phyloP scores from a whole-genome alignment of 441 rosid genomes.

The Eutrema salsugineum region DNA sequence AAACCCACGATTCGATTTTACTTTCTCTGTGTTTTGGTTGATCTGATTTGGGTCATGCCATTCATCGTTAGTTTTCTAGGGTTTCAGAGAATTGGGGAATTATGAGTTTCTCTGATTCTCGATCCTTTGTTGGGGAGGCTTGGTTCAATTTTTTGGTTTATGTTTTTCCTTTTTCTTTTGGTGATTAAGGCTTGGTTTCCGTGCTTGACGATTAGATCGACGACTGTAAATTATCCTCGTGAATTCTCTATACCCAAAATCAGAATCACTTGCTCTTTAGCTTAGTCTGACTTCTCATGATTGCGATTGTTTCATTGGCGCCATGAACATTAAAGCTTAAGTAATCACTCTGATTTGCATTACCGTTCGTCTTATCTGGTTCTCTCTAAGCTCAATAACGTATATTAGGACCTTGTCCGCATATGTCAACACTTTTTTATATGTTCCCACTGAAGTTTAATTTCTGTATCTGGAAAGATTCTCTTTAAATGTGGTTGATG shows the following conservation, averaged over 20 bases:
- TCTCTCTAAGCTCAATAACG: background rate
- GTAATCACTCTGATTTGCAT: background rate
- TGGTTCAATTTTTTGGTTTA: background rate
- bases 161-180: background rate
- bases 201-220: conserved; percentile 14
- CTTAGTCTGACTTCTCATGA: background rate
- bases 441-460: background rate
- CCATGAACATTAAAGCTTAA: conserved; percentile 8
- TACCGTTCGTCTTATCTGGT: background rate
- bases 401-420: background rate
- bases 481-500: conserved; percentile 7
- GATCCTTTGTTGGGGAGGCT: background rate
- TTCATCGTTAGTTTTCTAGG: conserved; percentile 19
- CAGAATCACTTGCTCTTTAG: background rate
- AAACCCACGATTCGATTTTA: conserved; percentile 3
- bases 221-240: background rate
- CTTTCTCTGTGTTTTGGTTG: background rate
- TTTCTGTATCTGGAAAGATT: conserved; percentile 12
- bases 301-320: background rate
- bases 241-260: background rate
- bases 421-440: background rate
- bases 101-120: background rate
- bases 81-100: conserved; percentile 15
- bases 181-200: background rate
- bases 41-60: conserved; percentile 8